Evolutionary conservation across 2,329 filamentous ascomycete species (phyloP), one percentile per base, ranked within the genome.

Genomic region (Ceratocystis alfenasii): DNA sequence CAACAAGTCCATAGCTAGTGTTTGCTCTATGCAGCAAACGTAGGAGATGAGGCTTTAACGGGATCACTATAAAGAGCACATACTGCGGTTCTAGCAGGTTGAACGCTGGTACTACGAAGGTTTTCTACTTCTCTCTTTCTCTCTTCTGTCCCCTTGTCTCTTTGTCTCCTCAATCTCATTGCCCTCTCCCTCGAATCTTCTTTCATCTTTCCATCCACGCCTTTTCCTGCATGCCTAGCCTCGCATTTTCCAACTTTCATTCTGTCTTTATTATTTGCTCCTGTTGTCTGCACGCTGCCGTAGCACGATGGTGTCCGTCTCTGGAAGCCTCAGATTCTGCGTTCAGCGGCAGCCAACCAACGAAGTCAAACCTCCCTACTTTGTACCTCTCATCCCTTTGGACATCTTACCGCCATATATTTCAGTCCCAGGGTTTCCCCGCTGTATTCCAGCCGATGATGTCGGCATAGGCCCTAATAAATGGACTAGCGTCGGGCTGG

Each of bases 371-470:
- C 17, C 30, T 45, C 46, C 50, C 12, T 63, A 68, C 63, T 75
- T 80, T 2, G 80, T 83, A 0, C 82, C 81, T 5, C 75, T 84
- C n/a, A 75, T 84, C n/a, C 76, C 81, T 0, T 71, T 78, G 12
- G 81, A 83, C 70, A 75, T 82, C 68, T 76, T 84, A 0, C 81
- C 81, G 0, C 71, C 73, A 1, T 78, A 78, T 74, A 68, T 82
- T 3, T 72, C 77, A 4, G 70, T 81, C 10, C 66, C 74, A 44
- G 78, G 76, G 28, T 73, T 80, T 2, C 78, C 80, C 2, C 77
- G 78, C 5, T 69, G 74, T 63, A 72, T 81, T 12, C 69, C 69
- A 2, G 68, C 73, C 5, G 73, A 75, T 45, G 74, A 80, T 65
- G 76, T 75, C 1, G 68, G 25, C 10, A 28, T 15, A 22, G 50